phyloP scores from a whole-genome alignment of 768 basidiomycete species.

The Kwoniella sp. region DNA sequence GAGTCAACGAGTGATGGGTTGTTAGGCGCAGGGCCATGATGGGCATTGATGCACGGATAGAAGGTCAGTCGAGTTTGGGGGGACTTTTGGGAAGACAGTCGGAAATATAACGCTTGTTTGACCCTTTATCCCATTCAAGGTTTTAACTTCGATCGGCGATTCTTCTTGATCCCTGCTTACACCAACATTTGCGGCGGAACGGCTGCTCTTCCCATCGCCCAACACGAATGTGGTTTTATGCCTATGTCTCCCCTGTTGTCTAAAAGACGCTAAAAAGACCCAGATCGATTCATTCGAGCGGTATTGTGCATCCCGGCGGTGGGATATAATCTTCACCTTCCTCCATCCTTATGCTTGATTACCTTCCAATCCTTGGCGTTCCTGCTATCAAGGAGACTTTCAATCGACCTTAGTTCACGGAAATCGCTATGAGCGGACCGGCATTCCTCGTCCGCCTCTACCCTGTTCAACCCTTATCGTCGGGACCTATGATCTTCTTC shows the following conservation, averaged over 20 bases:
- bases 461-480: not conserved
- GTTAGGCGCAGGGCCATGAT: not conserved
- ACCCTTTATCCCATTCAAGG: not conserved
- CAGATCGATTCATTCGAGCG: no score
- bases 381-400: no score
- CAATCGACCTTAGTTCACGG: not conserved
- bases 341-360: no score
- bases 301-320: no score
- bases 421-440: not conserved
- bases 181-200: no score
- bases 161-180: not conserved
- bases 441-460: not conserved
- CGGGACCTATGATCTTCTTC: not conserved
- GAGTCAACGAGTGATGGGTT: not conserved
- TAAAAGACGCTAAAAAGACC: no score
- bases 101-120: not conserved
- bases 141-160: constrained; percentile 1
- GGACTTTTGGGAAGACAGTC: not conserved
- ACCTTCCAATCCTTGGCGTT: no score
- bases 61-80: not conserved
- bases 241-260: no score
- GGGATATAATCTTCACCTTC: no score
- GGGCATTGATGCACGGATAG: not conserved
- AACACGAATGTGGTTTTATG: no score
- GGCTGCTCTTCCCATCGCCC: no score